Base-by-base conservation (phyloP, 2,329 filamentous ascomycete species). In the Mariannaea sp. region DNA sequence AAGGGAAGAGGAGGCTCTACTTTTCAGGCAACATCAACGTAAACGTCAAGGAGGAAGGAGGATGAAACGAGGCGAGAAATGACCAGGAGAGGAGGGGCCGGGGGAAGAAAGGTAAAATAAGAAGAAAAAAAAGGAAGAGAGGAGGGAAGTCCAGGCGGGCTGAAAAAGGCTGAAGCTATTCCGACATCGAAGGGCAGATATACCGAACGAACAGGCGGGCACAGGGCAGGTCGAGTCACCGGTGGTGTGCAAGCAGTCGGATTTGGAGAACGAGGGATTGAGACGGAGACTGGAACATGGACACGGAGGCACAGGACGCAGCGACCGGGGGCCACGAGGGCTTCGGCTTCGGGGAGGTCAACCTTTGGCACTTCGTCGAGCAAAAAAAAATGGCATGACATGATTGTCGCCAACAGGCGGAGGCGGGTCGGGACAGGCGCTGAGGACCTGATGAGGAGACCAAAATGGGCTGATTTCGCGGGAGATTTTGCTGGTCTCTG, bases 381-480 rank as follows among this genome's bases (percentile, higher is more conserved):
- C 53, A 30, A 55, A 41, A 49, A 65, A 68, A 71, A 71, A 69
- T 71, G 68, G 68, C 69, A 71, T 71, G 69, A 71, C 66, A 62
- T 54, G 67, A 66, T 67, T 63, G 65, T 67, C 64, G 59, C 52
- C 56, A 65, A 62, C 54, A 64, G 64, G 65, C 64, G 66, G 65
- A 68, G 62, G 59, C 62, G 60, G 61, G 64, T 61, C 59, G 57
- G 55, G 59, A 53, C 46, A 52, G 52, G 55, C 64, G 64, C 61
- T 60, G 58, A 60, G 60, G 61, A 65, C 61, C 64, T 66, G 64
- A 66, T 57, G 63, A 66, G 64, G 66, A 68, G 65, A 66, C 68
- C 61, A 64, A 69, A 71, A 71, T 71, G 69, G 69, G 67, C 69
- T 71, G 69, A 71, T 71, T 62, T 69, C 65, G 61, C 57, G 63